phyloP scores from a whole-genome alignment of 495 filamentous ascomycete species.

The Aspergillus bertholletiae region DNA sequence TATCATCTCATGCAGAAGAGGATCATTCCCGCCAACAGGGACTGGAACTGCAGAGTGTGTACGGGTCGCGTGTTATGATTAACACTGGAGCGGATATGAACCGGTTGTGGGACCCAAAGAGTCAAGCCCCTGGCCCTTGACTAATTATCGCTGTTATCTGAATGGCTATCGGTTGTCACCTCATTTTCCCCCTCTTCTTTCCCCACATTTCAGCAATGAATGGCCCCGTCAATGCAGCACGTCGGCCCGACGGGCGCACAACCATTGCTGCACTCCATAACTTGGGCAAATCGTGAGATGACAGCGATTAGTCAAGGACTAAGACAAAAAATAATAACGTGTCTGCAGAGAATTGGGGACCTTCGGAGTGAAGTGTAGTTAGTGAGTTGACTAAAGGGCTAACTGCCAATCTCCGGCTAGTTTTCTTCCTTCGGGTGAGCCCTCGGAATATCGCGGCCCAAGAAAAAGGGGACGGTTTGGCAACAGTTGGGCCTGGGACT shows the following conservation, averaged over 20 bases:
- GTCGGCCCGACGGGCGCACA: background rate
- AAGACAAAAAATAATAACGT: background rate
- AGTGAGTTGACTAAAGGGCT: too few species aligned
- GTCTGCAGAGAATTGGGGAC: background rate
- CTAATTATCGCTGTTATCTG: background rate
- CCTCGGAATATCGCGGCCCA: constrained; percentile 1
- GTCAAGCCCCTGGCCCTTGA: background rate
- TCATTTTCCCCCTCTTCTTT: background rate
- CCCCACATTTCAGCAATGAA: background rate
- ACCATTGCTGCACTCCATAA: background rate
- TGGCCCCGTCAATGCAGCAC: background rate
- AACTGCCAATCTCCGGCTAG: background rate
- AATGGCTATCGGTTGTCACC: background rate
- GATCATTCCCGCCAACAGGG: background rate
- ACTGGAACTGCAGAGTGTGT: background rate
- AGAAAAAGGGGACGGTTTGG: background rate
- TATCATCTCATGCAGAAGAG: background rate
- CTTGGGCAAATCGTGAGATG: too few species aligned
- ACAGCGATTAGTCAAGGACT: too few species aligned
- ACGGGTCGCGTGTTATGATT: background rate
- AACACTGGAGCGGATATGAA: background rate
- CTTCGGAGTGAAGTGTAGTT: background rate
- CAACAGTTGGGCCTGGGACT: background rate
- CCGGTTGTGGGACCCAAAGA: background rate
- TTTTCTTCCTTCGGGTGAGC: background rate